phyloP scores from a whole-genome alignment of 169 alveolate species.

The Perkinsus marinus region DNA sequence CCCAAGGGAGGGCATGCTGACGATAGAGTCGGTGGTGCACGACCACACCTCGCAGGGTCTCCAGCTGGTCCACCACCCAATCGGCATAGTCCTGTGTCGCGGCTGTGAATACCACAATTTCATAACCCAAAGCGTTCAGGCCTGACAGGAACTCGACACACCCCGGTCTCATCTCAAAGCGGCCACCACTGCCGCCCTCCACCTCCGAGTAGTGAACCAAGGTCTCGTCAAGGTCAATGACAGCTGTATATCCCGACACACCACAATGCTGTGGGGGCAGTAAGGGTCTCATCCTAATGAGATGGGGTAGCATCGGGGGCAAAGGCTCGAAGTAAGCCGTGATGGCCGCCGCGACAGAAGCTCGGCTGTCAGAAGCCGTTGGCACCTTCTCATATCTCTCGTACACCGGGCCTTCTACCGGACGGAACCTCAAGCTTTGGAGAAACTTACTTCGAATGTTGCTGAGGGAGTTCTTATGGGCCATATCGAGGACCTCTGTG shows the following conservation, averaged over 20 bases:
- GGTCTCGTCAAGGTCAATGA: slow-evolving; percentile 73
- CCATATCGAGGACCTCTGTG: neutral
- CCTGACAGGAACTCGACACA: slow-evolving; percentile 44
- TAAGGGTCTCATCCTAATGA: neutral
- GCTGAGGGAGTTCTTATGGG: neutral
- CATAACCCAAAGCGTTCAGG: slow-evolving; percentile 43
- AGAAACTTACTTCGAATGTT: neutral
- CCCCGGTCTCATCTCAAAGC: slow-evolving; percentile 62
- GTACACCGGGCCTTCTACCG: neutral
- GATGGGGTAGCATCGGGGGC: slow-evolving; percentile 9
- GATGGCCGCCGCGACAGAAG: neutral
- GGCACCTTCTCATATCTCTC: neutral
- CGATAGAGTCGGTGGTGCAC: slow-evolving; percentile 62
- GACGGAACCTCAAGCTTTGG: neutral
- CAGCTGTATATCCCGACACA: slow-evolving; percentile 39
- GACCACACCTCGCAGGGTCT: slow-evolving; percentile 20
- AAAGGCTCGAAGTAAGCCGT: neutral
- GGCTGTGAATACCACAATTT: slow-evolving; percentile 68
- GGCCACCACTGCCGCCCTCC: slow-evolving; percentile 50
- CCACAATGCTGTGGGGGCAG: slow-evolving; percentile 2
- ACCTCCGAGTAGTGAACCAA: slow-evolving; percentile 60
- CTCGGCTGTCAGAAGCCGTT: neutral
- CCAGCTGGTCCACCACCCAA: slow-evolving; percentile 57
- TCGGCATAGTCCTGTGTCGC: slow-evolving; percentile 72
- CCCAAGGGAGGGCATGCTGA: slow-evolving; percentile 52